Evolutionary conservation across 805 yeast species (phyloP).

Genomic region (Yarrowia hollandica): DNA sequence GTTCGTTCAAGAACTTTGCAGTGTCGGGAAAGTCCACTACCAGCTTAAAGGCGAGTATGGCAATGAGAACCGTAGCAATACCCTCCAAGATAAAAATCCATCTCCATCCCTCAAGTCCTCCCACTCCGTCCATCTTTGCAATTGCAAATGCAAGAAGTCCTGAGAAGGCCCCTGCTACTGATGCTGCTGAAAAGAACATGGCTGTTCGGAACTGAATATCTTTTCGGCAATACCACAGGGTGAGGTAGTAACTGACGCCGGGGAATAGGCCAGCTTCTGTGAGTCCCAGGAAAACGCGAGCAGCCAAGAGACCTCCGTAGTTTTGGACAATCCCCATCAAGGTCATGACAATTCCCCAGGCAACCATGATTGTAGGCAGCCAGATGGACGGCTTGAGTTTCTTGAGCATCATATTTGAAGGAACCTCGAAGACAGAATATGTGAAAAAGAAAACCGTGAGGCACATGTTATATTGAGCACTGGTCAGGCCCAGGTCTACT

Average conservation of each 20-base stretch:
- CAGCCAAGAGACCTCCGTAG: constrained; percentile 40
- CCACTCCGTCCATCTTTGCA: constrained; percentile 44
- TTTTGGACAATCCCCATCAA: constrained; percentile 43
- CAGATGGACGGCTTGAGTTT: constrained; percentile 43
- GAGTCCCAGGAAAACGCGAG: constrained; percentile 47
- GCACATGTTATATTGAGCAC: constrained; percentile 42
- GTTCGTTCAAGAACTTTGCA: constrained; percentile 48
- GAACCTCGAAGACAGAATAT: constrained; percentile 37
- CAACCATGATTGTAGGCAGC: constrained; percentile 41
- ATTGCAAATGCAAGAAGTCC: constrained; percentile 49
- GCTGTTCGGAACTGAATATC: constrained; percentile 46
- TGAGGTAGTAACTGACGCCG: constrained; percentile 42
- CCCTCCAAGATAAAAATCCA: constrained; percentile 56
- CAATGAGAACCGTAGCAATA: constrained; percentile 43
- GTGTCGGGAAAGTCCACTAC: constrained; percentile 57
- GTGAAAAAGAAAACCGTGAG: constrained; percentile 46
- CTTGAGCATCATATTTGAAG: constrained; percentile 37
- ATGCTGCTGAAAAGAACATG: constrained; percentile 41
- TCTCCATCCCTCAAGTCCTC: constrained; percentile 50
- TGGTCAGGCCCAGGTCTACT: constrained; percentile 43
- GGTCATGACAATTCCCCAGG: constrained; percentile 43
- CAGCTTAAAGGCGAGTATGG: constrained; percentile 40
- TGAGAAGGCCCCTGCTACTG: constrained; percentile 53
- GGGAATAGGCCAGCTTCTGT: constrained; percentile 50
- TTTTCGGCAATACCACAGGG: constrained; percentile 42